Evolutionary conservation across 371 early-diverging fungal genomes (phyloP), one percentile per base, ranked within the genome.

Genomic region (Lichtheimia corymbifera): DNA sequence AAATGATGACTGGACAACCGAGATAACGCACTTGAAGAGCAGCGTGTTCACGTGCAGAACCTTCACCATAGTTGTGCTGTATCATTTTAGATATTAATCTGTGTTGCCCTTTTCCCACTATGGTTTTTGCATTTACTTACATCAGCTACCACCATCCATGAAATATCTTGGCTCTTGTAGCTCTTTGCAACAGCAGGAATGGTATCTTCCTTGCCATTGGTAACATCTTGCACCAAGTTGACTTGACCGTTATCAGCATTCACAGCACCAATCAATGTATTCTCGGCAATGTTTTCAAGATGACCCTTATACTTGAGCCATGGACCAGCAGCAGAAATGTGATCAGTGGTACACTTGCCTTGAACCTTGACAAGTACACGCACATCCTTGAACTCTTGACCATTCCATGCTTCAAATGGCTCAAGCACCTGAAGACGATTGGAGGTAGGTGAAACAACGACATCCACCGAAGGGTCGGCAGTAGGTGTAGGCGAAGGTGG

Each of bases 271-370:
- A 96, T 97, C 69, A 97, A 79, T 58, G 94, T 97, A 78, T 97
- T 97, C 78, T 96, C 91, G 30, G 97, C 88, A 71, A 97, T 94
- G 83, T 97, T 97, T 76, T 96, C 92, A 67, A 97, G 74, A 70
- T 97, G 98, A 5, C 97, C 97, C 79, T 93, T 93, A 84, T 93
- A 97, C 75, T 97, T 97, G 65, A 97, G 82, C 97, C 98, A 97
- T 27, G 93, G 94, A 30, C 97, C 97, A 50, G 96, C 97, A 20
- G 93, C 93, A 53, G 93, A 93, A 69, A 97, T 97, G 71, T 97
- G 97, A 78, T 97, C 97, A 5, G 98, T 97, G 5, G 98, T 97
- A 82, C 98, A 97, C 76, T 97, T 97, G 68, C 98, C 98, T 79
- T 93, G 85, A 50, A 94, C 97, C 73, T 95, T 95, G 67, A 96